phyloP scores from a whole-genome alignment of 306 rosid genomes.

The Cyamopsis tetragonoloba region DNA sequence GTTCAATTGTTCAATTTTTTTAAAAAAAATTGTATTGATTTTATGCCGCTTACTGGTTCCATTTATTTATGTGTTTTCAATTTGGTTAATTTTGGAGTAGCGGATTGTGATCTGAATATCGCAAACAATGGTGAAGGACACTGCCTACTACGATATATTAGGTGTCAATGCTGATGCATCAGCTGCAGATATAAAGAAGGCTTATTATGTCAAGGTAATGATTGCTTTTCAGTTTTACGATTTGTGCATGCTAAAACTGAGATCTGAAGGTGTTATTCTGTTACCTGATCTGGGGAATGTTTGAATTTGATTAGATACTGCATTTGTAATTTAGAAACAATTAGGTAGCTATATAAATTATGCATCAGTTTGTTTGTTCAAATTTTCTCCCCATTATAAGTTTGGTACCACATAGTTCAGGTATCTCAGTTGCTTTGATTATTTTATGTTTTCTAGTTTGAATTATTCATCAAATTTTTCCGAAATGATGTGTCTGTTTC shows the following conservation, averaged over 20 bases:
- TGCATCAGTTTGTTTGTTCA: not conserved
- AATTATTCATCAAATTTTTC: not conserved
- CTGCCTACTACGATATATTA: constrained; percentile 65
- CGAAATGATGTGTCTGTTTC: not conserved
- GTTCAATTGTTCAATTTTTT: not conserved
- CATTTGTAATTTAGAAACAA: not conserved
- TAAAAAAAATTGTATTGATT: not conserved
- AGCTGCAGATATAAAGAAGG: constrained; percentile 77
- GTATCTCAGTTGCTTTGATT: not conserved
- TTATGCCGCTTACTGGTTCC: not conserved
- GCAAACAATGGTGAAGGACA: constrained; percentile 74
- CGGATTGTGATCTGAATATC: constrained; percentile 28
- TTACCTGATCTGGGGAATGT: not conserved
- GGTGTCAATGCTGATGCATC: constrained; percentile 72
- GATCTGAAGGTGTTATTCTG: not conserved
- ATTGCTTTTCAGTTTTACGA: not conserved
- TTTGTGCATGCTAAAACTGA: not conserved
- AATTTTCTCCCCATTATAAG: not conserved
- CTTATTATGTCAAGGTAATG: constrained; percentile 81
- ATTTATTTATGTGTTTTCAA: not conserved
- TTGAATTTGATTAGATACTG: not conserved
- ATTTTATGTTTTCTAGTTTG: not conserved
- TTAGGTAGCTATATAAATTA: not conserved
- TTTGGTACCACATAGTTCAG: not conserved
- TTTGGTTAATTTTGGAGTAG: constrained; percentile 27